Evolutionary conservation across 1,284 basidiomycete genomes (phyloP).

Genomic region (Phellinidium pouzarii): DNA sequence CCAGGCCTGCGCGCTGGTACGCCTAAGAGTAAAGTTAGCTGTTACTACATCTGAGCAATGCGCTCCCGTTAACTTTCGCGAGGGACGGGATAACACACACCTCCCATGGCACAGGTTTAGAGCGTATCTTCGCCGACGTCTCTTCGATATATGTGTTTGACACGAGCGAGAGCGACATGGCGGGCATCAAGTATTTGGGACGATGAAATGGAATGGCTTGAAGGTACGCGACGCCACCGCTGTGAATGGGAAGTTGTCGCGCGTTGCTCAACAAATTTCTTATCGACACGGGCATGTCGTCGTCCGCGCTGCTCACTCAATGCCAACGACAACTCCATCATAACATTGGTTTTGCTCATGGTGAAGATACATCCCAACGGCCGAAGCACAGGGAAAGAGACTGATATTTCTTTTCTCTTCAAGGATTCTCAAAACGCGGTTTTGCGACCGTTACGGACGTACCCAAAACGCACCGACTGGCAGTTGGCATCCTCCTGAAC

Average conservation of each 20-base stretch:
- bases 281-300: conserved; percentile 10
- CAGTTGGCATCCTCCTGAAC: conserved; percentile 61
- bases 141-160: conserved; percentile 88
- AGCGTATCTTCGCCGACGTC: conserved; percentile 78
- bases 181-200: no score
- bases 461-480: conserved; percentile 18
- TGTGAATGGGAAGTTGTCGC: conserved; percentile 5
- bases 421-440: conserved; percentile 10
- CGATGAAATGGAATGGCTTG: not conserved
- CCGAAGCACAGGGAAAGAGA: not conserved
- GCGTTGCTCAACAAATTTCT: conserved; percentile 17
- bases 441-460: conserved; percentile 16
- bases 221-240: conserved; percentile 3
- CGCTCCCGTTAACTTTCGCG: not conserved
- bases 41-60: not conserved
- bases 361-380: not conserved
- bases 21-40: conserved; percentile 44
- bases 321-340: conserved; percentile 13
- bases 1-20: conserved; percentile 90
- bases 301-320: conserved; percentile 18
- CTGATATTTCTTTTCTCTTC: not conserved
- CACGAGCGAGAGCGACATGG: conserved; percentile 77
- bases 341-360: conserved; percentile 7
- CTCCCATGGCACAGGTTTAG: conserved; percentile 96
- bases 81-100: conserved; percentile 35